Evolutionary conservation across 371 early-diverging fungal genomes (phyloP), one percentile per base, ranked within the genome.

Genomic region (Apophysomyces sp.): DNA sequence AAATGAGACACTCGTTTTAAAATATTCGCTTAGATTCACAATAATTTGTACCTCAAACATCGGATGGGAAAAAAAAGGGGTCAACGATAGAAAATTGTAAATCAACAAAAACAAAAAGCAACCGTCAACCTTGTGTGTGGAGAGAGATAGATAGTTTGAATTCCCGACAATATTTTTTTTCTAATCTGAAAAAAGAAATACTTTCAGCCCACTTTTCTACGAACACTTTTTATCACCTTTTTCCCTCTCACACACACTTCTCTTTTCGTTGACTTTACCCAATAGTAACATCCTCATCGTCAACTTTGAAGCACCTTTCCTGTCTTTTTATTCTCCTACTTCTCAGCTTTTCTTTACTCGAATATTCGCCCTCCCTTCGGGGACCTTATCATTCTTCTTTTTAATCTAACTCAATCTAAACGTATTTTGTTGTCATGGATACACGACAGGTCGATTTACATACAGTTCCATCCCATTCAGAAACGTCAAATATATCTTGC

Each of bases 21-120:
- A 37, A 37, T 11, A 37, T n/a, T 18, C 21, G 21, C 8, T 21
- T 9, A 8, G 49, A 44, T 16, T 21, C 49, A 44, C 49, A 44
- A 21, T 44, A 21, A 44, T 21, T 44, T 44, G 49, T 44, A 44
- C 16, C 24, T 21, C 24, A 44, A 44, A 21, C 21, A 21, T 21
- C 9, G 49, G n/a, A 44, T 18, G 21, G 21, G 1, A 6, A 44
- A 44, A 44, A 21, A 44, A 44, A 44, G 8, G 49, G 49, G 16
- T 21, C 21, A 26, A 44, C 21, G 21, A 44, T 44, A 21, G n/a
- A 9, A 18, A 44, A n/a, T 44, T 44, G 0, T 21, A 44, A 21
- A 44, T 21, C 44, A 44, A 44, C 49, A 44, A 44, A 41, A 44
- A 44, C 49, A 44, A 44, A 44, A 44, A 44, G 49, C 21, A 44